Evolutionary conservation across 768 basidiomycete genomes (phyloP).

Genomic region (Boletus subparvulus): DNA sequence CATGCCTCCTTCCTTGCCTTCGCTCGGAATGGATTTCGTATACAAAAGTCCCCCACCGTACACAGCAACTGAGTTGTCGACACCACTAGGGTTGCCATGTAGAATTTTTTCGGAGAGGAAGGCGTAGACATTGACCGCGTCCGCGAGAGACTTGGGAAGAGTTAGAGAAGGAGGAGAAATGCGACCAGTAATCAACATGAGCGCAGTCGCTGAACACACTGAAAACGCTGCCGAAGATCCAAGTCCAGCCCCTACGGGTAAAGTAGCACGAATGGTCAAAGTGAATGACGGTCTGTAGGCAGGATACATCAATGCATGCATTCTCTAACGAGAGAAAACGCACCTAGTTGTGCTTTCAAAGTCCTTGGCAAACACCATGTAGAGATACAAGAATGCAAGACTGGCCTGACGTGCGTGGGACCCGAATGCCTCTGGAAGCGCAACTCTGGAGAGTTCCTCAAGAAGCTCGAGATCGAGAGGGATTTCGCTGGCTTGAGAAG

Average conservation of each 20-base stretch:
- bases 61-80: slow-evolving; percentile 93
- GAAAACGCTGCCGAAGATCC: slow-evolving; percentile 98
- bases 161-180: slow-evolving; percentile 58
- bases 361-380: slow-evolving; percentile 63
- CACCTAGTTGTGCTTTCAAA: slow-evolving; percentile 54
- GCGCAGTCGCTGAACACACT: slow-evolving; percentile 75
- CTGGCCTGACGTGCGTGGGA: slow-evolving; percentile 46
- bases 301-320: slow-evolving; percentile 14
- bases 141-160: slow-evolving; percentile 61
- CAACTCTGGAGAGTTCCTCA: slow-evolving; percentile 58
- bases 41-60: slow-evolving; percentile 93
- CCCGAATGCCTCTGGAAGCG: slow-evolving; percentile 33
- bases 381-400: slow-evolving; percentile 89
- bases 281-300: slow-evolving; percentile 66
- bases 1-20: slow-evolving; percentile 78
- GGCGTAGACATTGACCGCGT: slow-evolving; percentile 89
- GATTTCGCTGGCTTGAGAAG: slow-evolving; percentile 20
- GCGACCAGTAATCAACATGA: slow-evolving; percentile 74
- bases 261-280: slow-evolving; percentile 80
- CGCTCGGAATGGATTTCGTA: slow-evolving; percentile 58
- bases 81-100: slow-evolving; percentile 96
- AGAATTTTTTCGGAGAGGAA: slow-evolving; percentile 94
- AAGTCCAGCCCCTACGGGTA: slow-evolving; percentile 93
- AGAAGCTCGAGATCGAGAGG: slow-evolving; percentile 72
- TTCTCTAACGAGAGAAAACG: slow-evolving; percentile 23